A percentile compares a stretch with the other conserved stretches of the same genome.
Conservation (phyloP, 2,329 filamentous ascomycete genomes). For the Zasmidium cellare region DNA sequence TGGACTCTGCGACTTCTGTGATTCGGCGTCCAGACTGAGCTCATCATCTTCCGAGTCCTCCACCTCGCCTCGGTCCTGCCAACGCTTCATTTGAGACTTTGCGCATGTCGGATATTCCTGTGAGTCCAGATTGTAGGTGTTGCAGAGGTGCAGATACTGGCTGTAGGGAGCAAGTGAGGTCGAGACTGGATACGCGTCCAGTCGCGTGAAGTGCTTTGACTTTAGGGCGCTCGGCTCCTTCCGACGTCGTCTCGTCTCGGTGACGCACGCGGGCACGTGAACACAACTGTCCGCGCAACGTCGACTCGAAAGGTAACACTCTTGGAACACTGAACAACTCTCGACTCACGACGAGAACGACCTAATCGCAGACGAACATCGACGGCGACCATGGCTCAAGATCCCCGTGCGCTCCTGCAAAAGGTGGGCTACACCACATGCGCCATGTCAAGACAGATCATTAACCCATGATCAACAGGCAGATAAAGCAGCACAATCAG, state of each 20-base stretch:
- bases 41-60: slow-evolving; percentile 54
- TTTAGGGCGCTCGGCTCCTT: neutral
- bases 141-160: neutral
- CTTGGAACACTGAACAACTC: neutral
- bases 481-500: slow-evolving; percentile 76
- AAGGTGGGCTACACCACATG: slow-evolving; percentile 55
- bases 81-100: slow-evolving; percentile 46
- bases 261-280: neutral
- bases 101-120: slow-evolving; percentile 17
- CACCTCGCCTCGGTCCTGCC: slow-evolving; percentile 51
- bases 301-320: neutral
- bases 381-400: slow-evolving; percentile 62
- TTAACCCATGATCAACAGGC: slow-evolving; percentile 58
- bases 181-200: neutral
- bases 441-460: neutral
- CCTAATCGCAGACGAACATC: neutral
- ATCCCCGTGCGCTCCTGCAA: slow-evolving; percentile 75
- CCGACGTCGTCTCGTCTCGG: neutral
- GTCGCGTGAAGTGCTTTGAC: slow-evolving; percentile 1
- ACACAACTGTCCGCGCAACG: neutral
- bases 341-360: neutral
- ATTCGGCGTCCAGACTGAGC: slow-evolving; percentile 25
- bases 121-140: neutral
- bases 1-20: slow-evolving; percentile 16
- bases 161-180: neutral